Base-by-base conservation (phyloP, 306 rosid species). In the Fragaria nilgerrensis region DNA sequence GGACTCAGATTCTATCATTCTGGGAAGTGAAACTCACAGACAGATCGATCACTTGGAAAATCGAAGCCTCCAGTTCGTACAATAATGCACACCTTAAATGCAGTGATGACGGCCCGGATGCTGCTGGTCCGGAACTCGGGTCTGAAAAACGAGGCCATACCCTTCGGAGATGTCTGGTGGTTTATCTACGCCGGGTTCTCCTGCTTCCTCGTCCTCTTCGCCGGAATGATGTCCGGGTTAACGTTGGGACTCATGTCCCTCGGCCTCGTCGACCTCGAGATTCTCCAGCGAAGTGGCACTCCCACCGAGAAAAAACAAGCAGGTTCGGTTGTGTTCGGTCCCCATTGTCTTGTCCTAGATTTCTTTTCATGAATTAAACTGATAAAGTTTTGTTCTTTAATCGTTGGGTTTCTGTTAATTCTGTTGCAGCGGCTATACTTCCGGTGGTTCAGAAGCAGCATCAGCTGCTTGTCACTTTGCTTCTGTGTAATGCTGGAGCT, bases 221-320 rank as follows among this genome's bases (percentile, higher is more conserved):
- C 99, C 7, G 99, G 99, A 23, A 89, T 95, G n/a, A 92, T 95
- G 99, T 92, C 99, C 12, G 99, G 99, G 20, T 65, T 95, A 66
- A 95, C 99, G 49, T 90, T 95, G 16, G 99, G 99, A 10, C 96
- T 95, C 82, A 95, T 95, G 99, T 95, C 99, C 63, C 97, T 95
- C 14, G 87, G 96, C 65, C 97, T 86, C 74, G 99, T 95, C 25
- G 99, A 95, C 73, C 97, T 95, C 70, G 99, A 95, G 90, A 95
- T 95, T 81, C 91, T 95, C 56, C 90, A 88, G 81, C 93, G 94
- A 7, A 95, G 99, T 41, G 99, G 99, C 53, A 78, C 97, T 72
- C 83, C 87, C 1, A 5, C 86, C 17, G 97, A 95, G 91, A 95
- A 95, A 55, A 92, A 87, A 36, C 97, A 95, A 87, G 96, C 99